These are phyloP conservation scores for Plasmodium yoelii DNA, from an alignment of 169 alveolate genomes.

Conservation along the genomic window DNA sequence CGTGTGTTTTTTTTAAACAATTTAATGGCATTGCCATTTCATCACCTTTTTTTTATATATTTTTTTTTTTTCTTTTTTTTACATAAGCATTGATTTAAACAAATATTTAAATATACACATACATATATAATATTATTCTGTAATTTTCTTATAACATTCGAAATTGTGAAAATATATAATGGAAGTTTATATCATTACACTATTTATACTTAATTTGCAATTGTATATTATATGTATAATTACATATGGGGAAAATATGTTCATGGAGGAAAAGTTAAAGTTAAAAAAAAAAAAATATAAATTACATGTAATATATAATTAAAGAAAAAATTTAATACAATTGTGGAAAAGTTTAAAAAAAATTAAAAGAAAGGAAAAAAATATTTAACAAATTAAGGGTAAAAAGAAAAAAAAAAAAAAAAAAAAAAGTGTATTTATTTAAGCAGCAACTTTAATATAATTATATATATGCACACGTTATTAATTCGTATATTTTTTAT, in stretches of 20 bases:
- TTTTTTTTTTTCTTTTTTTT: no score
- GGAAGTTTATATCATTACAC: no score
- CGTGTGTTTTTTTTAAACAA: slow-evolving; percentile 6
- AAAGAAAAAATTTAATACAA: neutral
- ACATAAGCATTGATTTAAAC: neutral
- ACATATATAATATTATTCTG: neutral
- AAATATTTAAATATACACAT: neutral
- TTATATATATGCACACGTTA: no score
- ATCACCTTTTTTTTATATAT: neutral
- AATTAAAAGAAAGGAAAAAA: neutral
- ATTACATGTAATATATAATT: neutral
- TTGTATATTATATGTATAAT: neutral
- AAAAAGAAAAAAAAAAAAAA: no score
- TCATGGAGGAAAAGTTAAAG: neutral
- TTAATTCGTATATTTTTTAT: no score
- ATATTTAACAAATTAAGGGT: neutral
- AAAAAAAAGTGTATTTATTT: no score
- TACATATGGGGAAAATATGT: neutral
- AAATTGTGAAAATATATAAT: no score
- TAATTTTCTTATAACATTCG: neutral
- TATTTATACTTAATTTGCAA: neutral
- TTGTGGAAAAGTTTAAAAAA: neutral
- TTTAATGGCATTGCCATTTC: slow-evolving; percentile 50
- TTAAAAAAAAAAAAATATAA: slow-evolving; percentile 1
- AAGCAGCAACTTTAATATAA: no score